phyloP scores from a whole-genome alignment of 768 basidiomycete species.

The Lactarius indigo region DNA sequence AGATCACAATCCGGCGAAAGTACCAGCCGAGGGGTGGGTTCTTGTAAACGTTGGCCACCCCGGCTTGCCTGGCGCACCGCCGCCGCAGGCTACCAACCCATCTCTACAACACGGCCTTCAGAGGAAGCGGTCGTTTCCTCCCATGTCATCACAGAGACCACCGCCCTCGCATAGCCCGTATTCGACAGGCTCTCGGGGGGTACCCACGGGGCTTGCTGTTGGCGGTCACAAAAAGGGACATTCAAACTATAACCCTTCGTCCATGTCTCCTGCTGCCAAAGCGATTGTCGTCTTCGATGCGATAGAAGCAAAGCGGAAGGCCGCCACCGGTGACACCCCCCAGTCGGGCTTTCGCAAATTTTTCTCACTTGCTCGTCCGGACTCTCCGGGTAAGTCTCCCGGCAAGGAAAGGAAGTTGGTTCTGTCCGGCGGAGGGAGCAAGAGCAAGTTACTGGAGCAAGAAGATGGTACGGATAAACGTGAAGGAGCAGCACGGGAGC shows the following conservation, averaged over 20 bases:
- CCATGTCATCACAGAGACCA: background rate
- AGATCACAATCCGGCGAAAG: constrained; percentile 24
- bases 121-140: constrained; percentile 20
- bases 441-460: constrained; percentile 15
- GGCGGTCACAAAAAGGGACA: constrained; percentile 22
- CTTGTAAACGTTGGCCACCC: constrained; percentile 53
- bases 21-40: constrained; percentile 57
- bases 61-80: constrained; percentile 27
- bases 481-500: constrained; percentile 16
- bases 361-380: constrained; percentile 26
- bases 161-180: constrained; percentile 2
- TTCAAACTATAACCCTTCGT: constrained; percentile 46
- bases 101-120: background rate
- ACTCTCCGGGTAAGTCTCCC: constrained; percentile 16
- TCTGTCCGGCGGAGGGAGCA: constrained; percentile 5
- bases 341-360: constrained; percentile 29
- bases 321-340: constrained; percentile 27
- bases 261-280: constrained; percentile 52
- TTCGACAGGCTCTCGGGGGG: constrained; percentile 9
- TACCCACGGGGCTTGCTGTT: constrained; percentile 13
- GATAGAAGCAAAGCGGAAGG: constrained; percentile 45
- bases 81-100: constrained; percentile 20
- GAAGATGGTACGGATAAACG: constrained; percentile 14
- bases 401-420: background rate
- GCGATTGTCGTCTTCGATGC: constrained; percentile 61